These are phyloP conservation scores for Myxozyma melibiosi DNA, from an alignment of 805 yeast genomes.

Conservation along the genomic window DNA sequence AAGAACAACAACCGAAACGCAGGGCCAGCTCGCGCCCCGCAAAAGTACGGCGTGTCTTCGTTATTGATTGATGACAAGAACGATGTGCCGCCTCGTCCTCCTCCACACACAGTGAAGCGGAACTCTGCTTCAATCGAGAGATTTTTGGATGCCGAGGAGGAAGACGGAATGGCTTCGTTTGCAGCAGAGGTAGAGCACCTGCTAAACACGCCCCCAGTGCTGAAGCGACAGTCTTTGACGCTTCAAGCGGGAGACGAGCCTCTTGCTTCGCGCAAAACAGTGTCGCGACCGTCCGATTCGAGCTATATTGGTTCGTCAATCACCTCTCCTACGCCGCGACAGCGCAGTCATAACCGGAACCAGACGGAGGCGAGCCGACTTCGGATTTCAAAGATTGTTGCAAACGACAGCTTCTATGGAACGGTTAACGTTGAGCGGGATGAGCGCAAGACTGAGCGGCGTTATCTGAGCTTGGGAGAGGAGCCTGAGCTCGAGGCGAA, in stretches of 20 bases:
- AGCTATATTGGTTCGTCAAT: neutral
- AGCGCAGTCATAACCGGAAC: neutral
- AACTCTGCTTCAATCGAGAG: slow-evolving; percentile 9
- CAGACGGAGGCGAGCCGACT: slow-evolving; percentile 12
- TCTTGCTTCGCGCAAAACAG: too few species aligned
- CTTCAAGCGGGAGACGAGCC: neutral
- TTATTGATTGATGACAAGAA: neutral
- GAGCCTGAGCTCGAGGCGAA: neutral
- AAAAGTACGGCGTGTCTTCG: too few species aligned
- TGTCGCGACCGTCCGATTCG: too few species aligned
- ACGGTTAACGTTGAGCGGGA: neutral
- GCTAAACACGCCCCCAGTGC: slow-evolving; percentile 28
- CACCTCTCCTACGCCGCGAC: neutral
- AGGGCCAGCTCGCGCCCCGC: too few species aligned
- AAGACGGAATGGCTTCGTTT: slow-evolving; percentile 8
- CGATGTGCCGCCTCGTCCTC: slow-evolving; percentile 4
- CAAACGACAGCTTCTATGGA: slow-evolving; percentile 16
- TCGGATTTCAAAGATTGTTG: slow-evolving; percentile 13
- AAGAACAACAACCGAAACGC: too few species aligned
- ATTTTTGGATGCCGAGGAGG: slow-evolving; percentile 30
- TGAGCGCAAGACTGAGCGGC: neutral
- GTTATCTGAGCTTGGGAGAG: neutral
- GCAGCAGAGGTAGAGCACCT: slow-evolving; percentile 24
- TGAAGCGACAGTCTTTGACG: slow-evolving; percentile 1
- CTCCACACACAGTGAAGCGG: slow-evolving; percentile 3